These are phyloP conservation scores for Thyridium curvatum DNA, from an alignment of 2,329 filamentous ascomycete genomes.

Conservation along the genomic window DNA sequence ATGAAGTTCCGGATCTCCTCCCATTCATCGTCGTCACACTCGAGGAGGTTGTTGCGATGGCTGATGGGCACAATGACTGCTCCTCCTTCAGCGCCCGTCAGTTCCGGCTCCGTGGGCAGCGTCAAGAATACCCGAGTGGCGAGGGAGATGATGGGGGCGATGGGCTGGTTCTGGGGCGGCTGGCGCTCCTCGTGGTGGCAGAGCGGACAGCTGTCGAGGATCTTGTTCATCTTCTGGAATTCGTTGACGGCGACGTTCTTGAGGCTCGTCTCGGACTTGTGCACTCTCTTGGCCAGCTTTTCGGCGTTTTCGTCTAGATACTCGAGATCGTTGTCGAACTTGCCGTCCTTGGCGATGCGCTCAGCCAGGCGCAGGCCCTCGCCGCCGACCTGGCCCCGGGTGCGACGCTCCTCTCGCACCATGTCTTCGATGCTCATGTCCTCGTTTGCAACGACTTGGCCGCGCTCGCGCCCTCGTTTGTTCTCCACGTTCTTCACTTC, in stretches of 20 bases:
- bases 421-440: constrained; percentile 97
- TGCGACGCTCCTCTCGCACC: constrained; percentile 89
- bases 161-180: constrained; percentile 59
- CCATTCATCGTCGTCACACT: constrained; percentile 99
- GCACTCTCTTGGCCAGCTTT: constrained; percentile 79
- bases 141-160: constrained; percentile 80
- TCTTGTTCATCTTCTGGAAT: constrained; percentile 81
- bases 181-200: constrained; percentile 84
- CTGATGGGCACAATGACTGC: constrained; percentile 85
- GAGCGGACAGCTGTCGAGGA: constrained; percentile 81
- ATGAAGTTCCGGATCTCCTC: constrained; percentile 99
- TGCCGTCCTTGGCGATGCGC: constrained; percentile 86
- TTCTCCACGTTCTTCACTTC: constrained; percentile 76
- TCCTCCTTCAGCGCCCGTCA: constrained; percentile 64
- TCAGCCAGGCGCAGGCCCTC: constrained; percentile 82
- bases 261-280: constrained; percentile 81
- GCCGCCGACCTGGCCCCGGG: constrained; percentile 67
- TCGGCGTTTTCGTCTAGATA: constrained; percentile 97
- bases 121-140: constrained; percentile 84
- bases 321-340: constrained; percentile 87
- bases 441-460: constrained; percentile 81
- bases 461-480: constrained; percentile 77
- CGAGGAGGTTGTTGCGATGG: constrained; percentile 84
- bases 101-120: constrained; percentile 80
- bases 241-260: constrained; percentile 83